Percentiles rank a stretch among this genome's conserved stretches.
Evolutionary conservation across 805 yeast species (phyloP).

Genomic region (Brettanomyces anomalus): DNA sequence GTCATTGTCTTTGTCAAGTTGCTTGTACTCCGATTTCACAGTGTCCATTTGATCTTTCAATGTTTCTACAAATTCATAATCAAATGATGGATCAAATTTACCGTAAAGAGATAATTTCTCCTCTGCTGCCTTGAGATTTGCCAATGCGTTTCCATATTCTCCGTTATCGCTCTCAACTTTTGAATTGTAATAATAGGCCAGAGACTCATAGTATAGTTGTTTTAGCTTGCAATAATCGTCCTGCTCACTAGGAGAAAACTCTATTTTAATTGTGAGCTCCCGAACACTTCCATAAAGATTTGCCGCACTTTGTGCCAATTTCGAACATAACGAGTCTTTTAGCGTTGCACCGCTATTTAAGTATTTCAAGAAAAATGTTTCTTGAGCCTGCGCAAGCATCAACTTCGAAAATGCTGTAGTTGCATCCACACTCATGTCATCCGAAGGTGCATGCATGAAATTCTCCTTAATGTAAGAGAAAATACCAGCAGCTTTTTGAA

Average conservation of each 20-base stretch:
- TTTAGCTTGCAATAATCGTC: constrained; percentile 42
- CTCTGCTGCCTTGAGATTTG: constrained; percentile 29
- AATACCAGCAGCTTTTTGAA: constrained; percentile 75
- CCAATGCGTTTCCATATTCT: constrained; percentile 73
- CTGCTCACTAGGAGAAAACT: constrained; percentile 35
- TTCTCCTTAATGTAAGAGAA: constrained; percentile 64
- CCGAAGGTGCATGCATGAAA: constrained; percentile 82
- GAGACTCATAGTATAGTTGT: constrained; percentile 42
- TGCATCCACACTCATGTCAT: constrained; percentile 64
- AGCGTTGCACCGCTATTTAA: constrained; percentile 33
- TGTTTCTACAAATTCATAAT: constrained; percentile 24
- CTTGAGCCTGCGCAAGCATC: constrained; percentile 85
- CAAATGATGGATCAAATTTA: constrained; percentile 12
- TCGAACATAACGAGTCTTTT: constrained; percentile 66
- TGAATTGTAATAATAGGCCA: constrained; percentile 55
- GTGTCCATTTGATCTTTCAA: constrained; percentile 13
- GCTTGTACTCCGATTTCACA: constrained; percentile 21
- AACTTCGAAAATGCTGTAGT: constrained; percentile 54
- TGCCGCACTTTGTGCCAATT: constrained; percentile 58
- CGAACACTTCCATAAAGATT: constrained; percentile 44
- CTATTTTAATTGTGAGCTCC: constrained; percentile 32
- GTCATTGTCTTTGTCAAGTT: constrained; percentile 75
- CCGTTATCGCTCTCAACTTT: constrained; percentile 41
- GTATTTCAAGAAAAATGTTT: constrained; percentile 60
- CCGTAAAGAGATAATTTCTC: constrained; percentile 24